phyloP scores from a whole-genome alignment of 2,329 filamentous ascomycete genomes.

The Calonectria fujianensis region DNA sequence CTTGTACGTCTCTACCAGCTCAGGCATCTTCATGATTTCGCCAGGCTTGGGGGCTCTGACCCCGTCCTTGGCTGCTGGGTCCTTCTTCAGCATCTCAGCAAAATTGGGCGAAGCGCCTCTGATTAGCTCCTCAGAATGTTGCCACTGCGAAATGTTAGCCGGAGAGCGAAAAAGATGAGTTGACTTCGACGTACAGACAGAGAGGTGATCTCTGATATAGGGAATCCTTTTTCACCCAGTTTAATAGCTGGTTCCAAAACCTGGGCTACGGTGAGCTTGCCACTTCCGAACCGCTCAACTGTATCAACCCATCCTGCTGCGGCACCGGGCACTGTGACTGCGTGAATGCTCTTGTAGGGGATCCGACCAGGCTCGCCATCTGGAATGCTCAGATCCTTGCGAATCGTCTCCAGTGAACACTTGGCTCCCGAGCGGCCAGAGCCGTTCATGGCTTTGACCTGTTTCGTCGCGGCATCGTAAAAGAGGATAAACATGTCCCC shows the following conservation, averaged over 20 bases:
- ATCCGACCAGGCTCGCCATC: constrained; percentile 76
- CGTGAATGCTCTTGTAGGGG: constrained; percentile 84
- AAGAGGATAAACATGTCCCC: constrained; percentile 98
- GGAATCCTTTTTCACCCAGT: constrained; percentile 91
- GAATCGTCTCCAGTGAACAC: constrained; percentile 81
- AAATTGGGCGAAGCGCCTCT: constrained; percentile 88
- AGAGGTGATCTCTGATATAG: constrained; percentile 87
- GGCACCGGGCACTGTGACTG: constrained; percentile 92
- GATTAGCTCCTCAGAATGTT: constrained; percentile 76
- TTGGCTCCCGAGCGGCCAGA: constrained; percentile 88
- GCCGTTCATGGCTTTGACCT: constrained; percentile 91
- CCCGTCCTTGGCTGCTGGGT: constrained; percentile 80
- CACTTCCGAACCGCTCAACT: constrained; percentile 91
- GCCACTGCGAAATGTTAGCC: constrained; percentile 77
- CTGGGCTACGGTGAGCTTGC: constrained; percentile 84
- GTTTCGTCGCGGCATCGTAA: constrained; percentile 88
- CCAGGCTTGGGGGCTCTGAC: constrained; percentile 85
- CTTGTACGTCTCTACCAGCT: constrained; percentile 87
- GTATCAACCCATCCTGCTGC: constrained; percentile 95
- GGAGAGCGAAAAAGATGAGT: neutral
- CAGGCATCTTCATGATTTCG: constrained; percentile 92
- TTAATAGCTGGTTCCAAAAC: constrained; percentile 89
- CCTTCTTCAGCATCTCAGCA: constrained; percentile 89
- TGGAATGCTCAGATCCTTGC: constrained; percentile 80
- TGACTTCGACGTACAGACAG: constrained; percentile 73